A percentile compares a stretch with the other conserved stretches of the same genome.
These are phyloP conservation scores for Copromyces sp. DNA, from an alignment of 495 filamentous ascomycete species.

Conservation along the genomic window DNA sequence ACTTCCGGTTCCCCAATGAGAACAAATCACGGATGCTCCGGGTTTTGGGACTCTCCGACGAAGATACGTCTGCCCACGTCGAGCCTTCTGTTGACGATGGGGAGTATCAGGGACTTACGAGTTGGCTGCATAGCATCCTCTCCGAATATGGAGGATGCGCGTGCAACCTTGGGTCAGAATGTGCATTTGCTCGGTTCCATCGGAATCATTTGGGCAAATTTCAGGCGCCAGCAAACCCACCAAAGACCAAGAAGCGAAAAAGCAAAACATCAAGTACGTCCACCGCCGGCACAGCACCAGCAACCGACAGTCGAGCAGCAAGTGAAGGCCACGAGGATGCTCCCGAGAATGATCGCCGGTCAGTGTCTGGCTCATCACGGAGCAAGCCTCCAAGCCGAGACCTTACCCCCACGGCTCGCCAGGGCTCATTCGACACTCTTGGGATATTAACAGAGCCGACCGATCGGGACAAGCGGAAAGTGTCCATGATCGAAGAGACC, in stretches of 20 bases:
- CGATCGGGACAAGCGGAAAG: slow-evolving; percentile 78
- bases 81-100: slow-evolving; percentile 35
- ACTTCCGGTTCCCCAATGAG: slow-evolving; percentile 40
- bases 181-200: slow-evolving; percentile 65
- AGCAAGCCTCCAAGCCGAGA: slow-evolving; percentile 76
- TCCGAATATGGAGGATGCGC: slow-evolving; percentile 85
- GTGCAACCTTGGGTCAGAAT: slow-evolving; percentile 54
- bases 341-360: slow-evolving; percentile 48
- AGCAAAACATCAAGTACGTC: slow-evolving; percentile 47
- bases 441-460: slow-evolving; percentile 57
- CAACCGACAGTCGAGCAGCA: slow-evolving; percentile 67
- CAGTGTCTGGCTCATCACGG: slow-evolving; percentile 61
- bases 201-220: slow-evolving; percentile 46
- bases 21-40: slow-evolving; percentile 33
- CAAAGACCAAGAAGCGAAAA: slow-evolving; percentile 52
- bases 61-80: slow-evolving; percentile 22
- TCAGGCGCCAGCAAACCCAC: slow-evolving; percentile 37
- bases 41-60: slow-evolving; percentile 41
- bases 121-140: slow-evolving; percentile 59
- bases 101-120: slow-evolving; percentile 39
- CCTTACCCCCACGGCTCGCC: slow-evolving; percentile 55
- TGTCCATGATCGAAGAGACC: slow-evolving; percentile 70
- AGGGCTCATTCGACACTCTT: slow-evolving; percentile 39
- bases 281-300: slow-evolving; percentile 56
- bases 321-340: slow-evolving; percentile 61